phyloP scores from a whole-genome alignment of 2,329 filamentous ascomycete genomes.

The Exophiala sideris region DNA sequence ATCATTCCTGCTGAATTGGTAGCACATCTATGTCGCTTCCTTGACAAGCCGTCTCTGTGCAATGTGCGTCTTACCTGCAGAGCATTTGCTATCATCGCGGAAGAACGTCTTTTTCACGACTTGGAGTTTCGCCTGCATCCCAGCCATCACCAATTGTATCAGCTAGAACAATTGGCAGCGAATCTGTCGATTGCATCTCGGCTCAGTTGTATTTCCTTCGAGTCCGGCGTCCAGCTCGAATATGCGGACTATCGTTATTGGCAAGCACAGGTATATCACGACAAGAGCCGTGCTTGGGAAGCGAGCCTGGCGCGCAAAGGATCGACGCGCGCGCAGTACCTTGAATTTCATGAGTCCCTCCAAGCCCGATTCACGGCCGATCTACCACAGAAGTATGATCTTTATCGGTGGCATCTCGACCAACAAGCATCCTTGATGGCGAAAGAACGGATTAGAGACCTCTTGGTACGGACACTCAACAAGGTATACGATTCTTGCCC shows the following conservation, averaged over 20 bases:
- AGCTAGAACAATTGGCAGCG: conserved; percentile 16
- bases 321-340: conserved; percentile 10
- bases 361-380: conserved; percentile 21
- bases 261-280: conserved; percentile 21
- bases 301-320: conserved; percentile 6
- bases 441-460: conserved; percentile 1
- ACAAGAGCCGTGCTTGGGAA: conserved; percentile 16
- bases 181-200: conserved; percentile 15
- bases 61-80: conserved; percentile 20
- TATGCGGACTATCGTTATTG: conserved; percentile 25
- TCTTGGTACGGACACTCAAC: conserved; percentile 9
- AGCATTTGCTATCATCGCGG: conserved; percentile 11
- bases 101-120: conserved; percentile 20
- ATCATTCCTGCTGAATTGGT: conserved; percentile 20
- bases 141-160: conserved; percentile 12
- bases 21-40: conserved; percentile 13
- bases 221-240: conserved; percentile 23
- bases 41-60: conserved; percentile 13
- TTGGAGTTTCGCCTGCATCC: conserved; percentile 25
- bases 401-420: conserved; percentile 26
- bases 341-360: conserved; percentile 16
- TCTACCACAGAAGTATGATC: conserved; percentile 13
- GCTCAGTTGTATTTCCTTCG: conserved; percentile 13
- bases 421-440: conserved; percentile 19
- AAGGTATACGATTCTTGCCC: conserved; percentile 7